Percentiles rank a stretch among this genome's conserved stretches.
phyloP scores from a whole-genome alignment of 2,329 filamentous ascomycete genomes.

The Clonostachys rhizophaga region DNA sequence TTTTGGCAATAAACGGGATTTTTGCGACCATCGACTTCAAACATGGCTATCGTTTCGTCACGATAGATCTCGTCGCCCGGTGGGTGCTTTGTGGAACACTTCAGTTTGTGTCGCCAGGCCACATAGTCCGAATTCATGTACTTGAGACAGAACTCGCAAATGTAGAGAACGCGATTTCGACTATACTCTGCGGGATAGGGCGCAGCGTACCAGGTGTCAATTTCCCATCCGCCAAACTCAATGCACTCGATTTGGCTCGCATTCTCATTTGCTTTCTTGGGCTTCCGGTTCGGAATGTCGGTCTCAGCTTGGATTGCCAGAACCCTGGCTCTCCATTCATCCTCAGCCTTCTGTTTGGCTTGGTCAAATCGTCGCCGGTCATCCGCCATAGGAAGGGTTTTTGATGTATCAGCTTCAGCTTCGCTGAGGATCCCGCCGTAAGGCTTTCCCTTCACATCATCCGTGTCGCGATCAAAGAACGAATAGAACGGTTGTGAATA shows the following conservation, averaged over 20 bases:
- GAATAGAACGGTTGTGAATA: slow-evolving; percentile 82
- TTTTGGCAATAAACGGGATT: slow-evolving; percentile 99
- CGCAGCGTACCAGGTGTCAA: slow-evolving; percentile 98
- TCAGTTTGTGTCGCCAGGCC: slow-evolving; percentile 94
- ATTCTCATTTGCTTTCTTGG: slow-evolving; percentile 74
- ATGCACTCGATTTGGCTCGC: slow-evolving; percentile 98
- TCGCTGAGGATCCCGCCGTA: slow-evolving; percentile 93
- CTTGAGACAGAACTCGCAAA: slow-evolving; percentile 98
- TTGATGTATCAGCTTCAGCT: slow-evolving; percentile 83
- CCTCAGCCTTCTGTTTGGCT: slow-evolving; percentile 85
- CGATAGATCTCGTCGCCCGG: slow-evolving; percentile 98
- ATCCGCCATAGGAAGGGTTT: slow-evolving; percentile 73
- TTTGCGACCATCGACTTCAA: slow-evolving; percentile 94
- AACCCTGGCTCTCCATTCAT: slow-evolving; percentile 74
- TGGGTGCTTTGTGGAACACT: slow-evolving; percentile 93
- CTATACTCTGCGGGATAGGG: slow-evolving; percentile 99
- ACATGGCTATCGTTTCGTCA: slow-evolving; percentile 85
- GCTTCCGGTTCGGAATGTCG: slow-evolving; percentile 58
- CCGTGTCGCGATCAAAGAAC: slow-evolving; percentile 82
- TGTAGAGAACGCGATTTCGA: slow-evolving; percentile 92
- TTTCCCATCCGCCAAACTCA: slow-evolving; percentile 95
- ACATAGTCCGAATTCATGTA: slow-evolving; percentile 99
- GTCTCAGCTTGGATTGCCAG: slow-evolving; percentile 57
- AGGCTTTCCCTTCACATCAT: slow-evolving; percentile 87
- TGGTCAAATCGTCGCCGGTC: slow-evolving; percentile 87